A percentile compares a stretch with the other conserved stretches of the same genome.
Conservation (phyloP, 305 asterid species). For the Salvia sclarea region DNA sequence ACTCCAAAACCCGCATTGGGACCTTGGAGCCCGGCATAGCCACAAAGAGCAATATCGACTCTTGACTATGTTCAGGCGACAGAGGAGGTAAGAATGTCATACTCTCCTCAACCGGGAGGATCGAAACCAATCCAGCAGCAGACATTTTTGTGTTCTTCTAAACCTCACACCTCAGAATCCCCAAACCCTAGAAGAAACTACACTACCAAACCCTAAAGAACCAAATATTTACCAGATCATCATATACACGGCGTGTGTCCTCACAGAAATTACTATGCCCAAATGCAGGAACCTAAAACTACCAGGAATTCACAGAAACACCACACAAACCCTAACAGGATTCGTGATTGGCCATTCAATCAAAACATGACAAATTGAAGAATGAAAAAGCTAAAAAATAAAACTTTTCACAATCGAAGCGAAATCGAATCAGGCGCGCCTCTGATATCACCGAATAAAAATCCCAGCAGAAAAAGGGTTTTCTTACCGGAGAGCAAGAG, state of each 20-base stretch:
- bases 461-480: constrained; percentile 26
- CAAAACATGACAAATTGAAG: constrained; percentile 23
- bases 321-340: constrained; percentile 51
- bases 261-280: constrained; percentile 18
- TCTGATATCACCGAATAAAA: constrained; percentile 11
- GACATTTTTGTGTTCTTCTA: constrained; percentile 52
- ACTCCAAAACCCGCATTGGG: constrained; percentile 73
- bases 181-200: constrained; percentile 33
- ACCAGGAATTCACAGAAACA: constrained; percentile 25
- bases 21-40: constrained; percentile 64
- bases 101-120: constrained; percentile 51
- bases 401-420: constrained; percentile 26
- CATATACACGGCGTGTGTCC: constrained; percentile 31
- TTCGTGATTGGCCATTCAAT: constrained; percentile 44
- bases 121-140: constrained; percentile 68
- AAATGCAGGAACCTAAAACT: constrained; percentile 33
- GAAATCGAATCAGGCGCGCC: constrained; percentile 16
- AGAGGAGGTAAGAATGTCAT: constrained; percentile 46
- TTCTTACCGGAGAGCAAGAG: constrained; percentile 51
- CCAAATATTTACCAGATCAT: constrained; percentile 23
- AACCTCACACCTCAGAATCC: constrained; percentile 28
- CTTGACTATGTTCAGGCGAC: constrained; percentile 52
- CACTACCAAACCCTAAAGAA: constrained; percentile 27
- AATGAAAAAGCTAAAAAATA: neutral
- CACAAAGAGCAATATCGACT: constrained; percentile 56